Evolutionary conservation across 805 yeast species (phyloP).

Genomic region (Suhomyces xylopsoci): DNA sequence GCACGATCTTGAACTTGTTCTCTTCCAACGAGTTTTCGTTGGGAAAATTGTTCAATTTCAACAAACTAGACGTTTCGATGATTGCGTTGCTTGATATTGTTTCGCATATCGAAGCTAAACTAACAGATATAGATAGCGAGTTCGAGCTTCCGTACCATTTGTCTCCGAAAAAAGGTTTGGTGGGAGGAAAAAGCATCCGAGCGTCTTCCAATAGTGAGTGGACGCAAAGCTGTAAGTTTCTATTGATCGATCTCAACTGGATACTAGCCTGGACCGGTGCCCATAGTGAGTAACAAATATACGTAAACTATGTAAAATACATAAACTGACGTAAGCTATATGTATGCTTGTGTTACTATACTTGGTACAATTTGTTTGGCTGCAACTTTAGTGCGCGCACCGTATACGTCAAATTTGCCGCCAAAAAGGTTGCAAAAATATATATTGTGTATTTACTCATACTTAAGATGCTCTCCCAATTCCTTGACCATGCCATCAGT

Average conservation of each 20-base stretch:
- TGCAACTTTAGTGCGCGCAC: not conserved
- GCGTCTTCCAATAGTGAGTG: slow-evolving; percentile 75
- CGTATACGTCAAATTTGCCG: not conserved
- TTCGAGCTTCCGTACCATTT: slow-evolving; percentile 75
- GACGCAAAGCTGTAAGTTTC: slow-evolving; percentile 84
- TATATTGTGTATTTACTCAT: not conserved
- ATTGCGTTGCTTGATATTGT: slow-evolving; percentile 69
- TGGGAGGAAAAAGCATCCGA: slow-evolving; percentile 75
- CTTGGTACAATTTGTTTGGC: too few relatives aligned
- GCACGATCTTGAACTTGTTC: slow-evolving; percentile 52
- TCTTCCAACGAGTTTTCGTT: slow-evolving; percentile 72
- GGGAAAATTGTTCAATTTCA: slow-evolving; percentile 69
- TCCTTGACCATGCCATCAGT: not conserved
- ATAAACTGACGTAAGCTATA: too few relatives aligned
- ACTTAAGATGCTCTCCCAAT: not conserved
- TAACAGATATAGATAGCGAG: slow-evolving; percentile 46
- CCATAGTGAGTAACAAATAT: not conserved
- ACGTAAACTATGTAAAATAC: not conserved
- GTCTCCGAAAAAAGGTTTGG: slow-evolving; percentile 51
- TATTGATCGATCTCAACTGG: slow-evolving; percentile 80
- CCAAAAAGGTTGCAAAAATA: not conserved
- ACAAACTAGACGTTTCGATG: slow-evolving; percentile 77
- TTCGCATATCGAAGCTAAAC: slow-evolving; percentile 44
- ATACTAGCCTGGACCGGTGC: slow-evolving; percentile 67
- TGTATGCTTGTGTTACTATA: too few relatives aligned